Conservation (phyloP, 2,329 filamentous ascomycete genomes). For the Aspergillus alliaceus region DNA sequence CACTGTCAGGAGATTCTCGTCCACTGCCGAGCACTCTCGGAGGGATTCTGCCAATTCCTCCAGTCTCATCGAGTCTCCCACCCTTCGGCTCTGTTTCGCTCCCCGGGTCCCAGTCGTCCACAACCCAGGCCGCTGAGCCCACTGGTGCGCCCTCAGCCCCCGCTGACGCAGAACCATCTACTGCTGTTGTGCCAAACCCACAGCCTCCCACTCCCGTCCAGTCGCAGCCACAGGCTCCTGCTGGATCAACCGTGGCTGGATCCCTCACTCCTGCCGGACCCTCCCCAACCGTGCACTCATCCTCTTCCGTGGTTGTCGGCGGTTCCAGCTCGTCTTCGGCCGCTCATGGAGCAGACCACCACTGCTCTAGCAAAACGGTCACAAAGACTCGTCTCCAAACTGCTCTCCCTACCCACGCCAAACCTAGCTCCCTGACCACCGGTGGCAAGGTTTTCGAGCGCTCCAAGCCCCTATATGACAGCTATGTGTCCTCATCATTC, state of each 20-base stretch:
- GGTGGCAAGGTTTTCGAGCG: constrained; percentile 74
- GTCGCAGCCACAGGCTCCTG: not conserved
- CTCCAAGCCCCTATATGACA: constrained; percentile 85
- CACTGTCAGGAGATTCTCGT: not conserved
- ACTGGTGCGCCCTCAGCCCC: not conserved
- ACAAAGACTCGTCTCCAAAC: constrained; percentile 57
- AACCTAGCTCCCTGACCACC: constrained; percentile 66
- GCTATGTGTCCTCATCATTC: constrained; percentile 66
- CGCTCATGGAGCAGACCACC: constrained; percentile 15
- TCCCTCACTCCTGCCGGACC: constrained; percentile 1
- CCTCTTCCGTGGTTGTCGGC: constrained; percentile 4
- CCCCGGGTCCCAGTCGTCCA: constrained; percentile 3
- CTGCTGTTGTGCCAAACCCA: not conserved
- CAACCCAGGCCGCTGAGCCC: not conserved
- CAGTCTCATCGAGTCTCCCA: not conserved
- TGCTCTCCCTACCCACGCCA: constrained; percentile 55
- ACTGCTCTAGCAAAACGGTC: constrained; percentile 31
- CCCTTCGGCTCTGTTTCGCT: constrained; percentile 9
- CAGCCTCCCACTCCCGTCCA: not conserved
- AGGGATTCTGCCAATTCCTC: not conserved
- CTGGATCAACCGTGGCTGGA: not conserved
- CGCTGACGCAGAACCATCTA: not conserved
- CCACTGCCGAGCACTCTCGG: constrained; percentile 3
- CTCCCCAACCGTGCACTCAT: not conserved
- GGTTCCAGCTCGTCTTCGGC: constrained; percentile 4